phyloP scores from a whole-genome alignment of 2,329 filamentous ascomycete species.

The Pseudogymnoascus sp. region DNA sequence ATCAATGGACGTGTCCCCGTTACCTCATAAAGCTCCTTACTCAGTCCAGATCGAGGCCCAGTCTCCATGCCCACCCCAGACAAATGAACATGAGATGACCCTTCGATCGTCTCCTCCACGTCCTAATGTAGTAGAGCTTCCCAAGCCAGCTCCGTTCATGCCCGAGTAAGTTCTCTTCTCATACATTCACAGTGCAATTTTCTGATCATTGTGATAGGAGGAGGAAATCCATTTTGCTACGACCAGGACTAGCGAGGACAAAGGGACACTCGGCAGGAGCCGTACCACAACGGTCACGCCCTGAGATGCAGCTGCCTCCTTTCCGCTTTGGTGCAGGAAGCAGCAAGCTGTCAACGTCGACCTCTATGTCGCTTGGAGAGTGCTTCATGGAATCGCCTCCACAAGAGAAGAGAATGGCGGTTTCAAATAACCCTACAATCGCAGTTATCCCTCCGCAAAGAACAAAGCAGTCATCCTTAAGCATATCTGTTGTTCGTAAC shows the following conservation, averaged over 20 bases:
- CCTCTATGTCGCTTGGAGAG: constrained; percentile 64
- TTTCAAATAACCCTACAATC: constrained; percentile 50
- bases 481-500: constrained; percentile 40
- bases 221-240: constrained; percentile 57
- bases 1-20: constrained; percentile 85
- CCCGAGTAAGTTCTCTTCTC: constrained; percentile 41
- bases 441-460: constrained; percentile 51
- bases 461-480: constrained; percentile 42
- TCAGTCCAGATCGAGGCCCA: constrained; percentile 55
- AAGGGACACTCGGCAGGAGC: constrained; percentile 67
- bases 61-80: constrained; percentile 59
- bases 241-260: constrained; percentile 64
- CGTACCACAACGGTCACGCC: constrained; percentile 49
- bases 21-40: constrained; percentile 77
- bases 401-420: constrained; percentile 55
- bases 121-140: constrained; percentile 39
- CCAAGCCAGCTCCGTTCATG: constrained; percentile 34
- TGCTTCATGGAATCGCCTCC: constrained; percentile 73
- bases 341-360: constrained; percentile 39
- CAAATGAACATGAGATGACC: constrained; percentile 35
- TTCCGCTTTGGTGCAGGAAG: constrained; percentile 62
- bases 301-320: constrained; percentile 58
- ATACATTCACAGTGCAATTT: constrained; percentile 13
- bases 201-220: constrained; percentile 38
- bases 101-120: constrained; percentile 48